Conservation (phyloP, 2,329 filamentous ascomycete genomes). For the Talaromyces sp. region DNA sequence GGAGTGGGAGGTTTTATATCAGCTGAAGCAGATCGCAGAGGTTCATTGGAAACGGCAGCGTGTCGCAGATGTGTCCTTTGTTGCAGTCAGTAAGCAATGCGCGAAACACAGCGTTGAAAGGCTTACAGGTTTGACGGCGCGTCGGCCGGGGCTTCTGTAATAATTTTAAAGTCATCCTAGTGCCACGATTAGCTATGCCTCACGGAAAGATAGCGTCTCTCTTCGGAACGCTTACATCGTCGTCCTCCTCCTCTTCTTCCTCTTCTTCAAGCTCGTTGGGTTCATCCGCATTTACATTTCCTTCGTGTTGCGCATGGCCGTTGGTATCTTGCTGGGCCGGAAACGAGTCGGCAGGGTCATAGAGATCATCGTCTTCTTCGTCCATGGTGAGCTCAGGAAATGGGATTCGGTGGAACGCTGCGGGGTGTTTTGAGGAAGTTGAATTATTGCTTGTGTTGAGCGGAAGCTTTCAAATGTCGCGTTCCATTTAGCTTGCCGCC, state of each 20-base stretch:
- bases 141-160: constrained; percentile 42
- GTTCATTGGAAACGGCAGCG: constrained; percentile 28
- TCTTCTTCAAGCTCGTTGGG: constrained; percentile 35
- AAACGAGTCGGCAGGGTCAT: constrained; percentile 36
- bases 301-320: constrained; percentile 21
- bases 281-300: constrained; percentile 17
- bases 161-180: constrained; percentile 46
- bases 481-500: background rate
- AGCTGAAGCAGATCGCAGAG: constrained; percentile 27
- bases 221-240: constrained; percentile 14
- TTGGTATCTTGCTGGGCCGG: constrained; percentile 24
- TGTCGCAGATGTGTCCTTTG: constrained; percentile 35
- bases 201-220: background rate
- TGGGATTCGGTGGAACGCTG: background rate
- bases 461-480: constrained; percentile 10
- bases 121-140: constrained; percentile 34
- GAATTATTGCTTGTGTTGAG: background rate
- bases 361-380: constrained; percentile 44
- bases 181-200: background rate
- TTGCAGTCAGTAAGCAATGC: constrained; percentile 8
- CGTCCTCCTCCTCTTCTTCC: constrained; percentile 35
- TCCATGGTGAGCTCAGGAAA: constrained; percentile 29
- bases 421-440: background rate
- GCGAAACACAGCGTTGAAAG: background rate
- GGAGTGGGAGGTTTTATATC: constrained; percentile 30